Percentiles rank a stretch among this genome's conserved stretches.
phyloP scores from a whole-genome alignment of 2,329 filamentous ascomycete genomes.

The Epichloe hybrida region DNA sequence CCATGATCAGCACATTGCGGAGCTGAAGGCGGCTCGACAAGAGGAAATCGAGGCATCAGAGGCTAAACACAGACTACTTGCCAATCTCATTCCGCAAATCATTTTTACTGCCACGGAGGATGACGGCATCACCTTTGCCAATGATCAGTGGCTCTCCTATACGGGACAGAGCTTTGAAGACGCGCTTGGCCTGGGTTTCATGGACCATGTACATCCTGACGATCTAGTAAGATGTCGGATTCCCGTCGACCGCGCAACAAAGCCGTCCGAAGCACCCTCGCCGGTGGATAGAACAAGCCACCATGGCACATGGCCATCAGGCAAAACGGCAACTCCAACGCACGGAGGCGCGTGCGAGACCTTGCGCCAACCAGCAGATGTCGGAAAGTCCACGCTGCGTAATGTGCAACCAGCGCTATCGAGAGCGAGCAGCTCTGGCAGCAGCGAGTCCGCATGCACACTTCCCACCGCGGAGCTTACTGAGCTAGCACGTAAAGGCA shows the following conservation, averaged over 20 bases:
- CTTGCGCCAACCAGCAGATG: not conserved
- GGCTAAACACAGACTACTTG: slow-evolving; percentile 81
- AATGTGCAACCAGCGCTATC: slow-evolving; percentile 29
- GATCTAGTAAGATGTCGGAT: slow-evolving; percentile 81
- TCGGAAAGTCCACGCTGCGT: slow-evolving; percentile 13
- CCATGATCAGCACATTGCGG: slow-evolving; percentile 88
- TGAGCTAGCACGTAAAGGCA: slow-evolving; percentile 61
- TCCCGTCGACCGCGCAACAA: slow-evolving; percentile 21
- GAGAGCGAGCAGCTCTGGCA: slow-evolving; percentile 36
- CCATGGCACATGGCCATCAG: not conserved
- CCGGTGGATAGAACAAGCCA: not conserved
- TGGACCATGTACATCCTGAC: slow-evolving; percentile 84
- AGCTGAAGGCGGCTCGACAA: slow-evolving; percentile 74
- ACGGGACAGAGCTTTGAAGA: slow-evolving; percentile 80
- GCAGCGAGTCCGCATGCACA: slow-evolving; percentile 32
- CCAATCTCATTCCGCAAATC: slow-evolving; percentile 91
- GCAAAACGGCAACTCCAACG: not conserved
- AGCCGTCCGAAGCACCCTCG: not conserved
- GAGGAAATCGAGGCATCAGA: slow-evolving; percentile 90
- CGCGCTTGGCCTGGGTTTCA: slow-evolving; percentile 72
- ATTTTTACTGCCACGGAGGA: slow-evolving; percentile 90
- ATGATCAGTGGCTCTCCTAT: slow-evolving; percentile 90
- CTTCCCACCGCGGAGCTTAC: slow-evolving; percentile 40
- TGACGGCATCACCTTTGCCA: slow-evolving; percentile 86
- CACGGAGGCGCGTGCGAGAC: not conserved